A percentile compares a stretch with the other conserved stretches of the same genome.
These are phyloP conservation scores for Schizochytrium sp. DNA, from an alignment of 108 stramenopile genomes.

Conservation along the genomic window DNA sequence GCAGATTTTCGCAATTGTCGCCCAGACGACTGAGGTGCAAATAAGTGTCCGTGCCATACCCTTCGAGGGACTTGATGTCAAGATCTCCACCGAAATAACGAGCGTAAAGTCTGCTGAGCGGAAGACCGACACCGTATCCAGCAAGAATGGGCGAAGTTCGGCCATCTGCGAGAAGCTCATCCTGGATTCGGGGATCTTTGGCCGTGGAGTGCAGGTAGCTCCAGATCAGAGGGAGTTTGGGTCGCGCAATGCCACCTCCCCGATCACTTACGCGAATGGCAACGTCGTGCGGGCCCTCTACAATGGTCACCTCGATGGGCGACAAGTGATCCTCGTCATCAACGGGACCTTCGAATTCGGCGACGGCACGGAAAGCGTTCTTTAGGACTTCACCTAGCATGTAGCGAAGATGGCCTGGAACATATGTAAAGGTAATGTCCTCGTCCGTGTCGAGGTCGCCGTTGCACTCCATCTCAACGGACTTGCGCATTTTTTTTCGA, in stretches of 20 bases:
- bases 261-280: constrained; percentile 89
- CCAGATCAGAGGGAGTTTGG: constrained; percentile 78
- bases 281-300: constrained; percentile 86
- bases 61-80: constrained; percentile 87
- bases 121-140: constrained; percentile 76
- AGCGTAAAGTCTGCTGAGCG: constrained; percentile 83
- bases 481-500: neutral
- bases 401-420: constrained; percentile 85
- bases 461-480: neutral
- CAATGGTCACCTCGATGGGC: constrained; percentile 76
- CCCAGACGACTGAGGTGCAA: constrained; percentile 74
- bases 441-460: constrained; percentile 72
- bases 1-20: constrained; percentile 72
- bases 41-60: constrained; percentile 94
- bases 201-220: constrained; percentile 83
- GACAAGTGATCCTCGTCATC: constrained; percentile 66
- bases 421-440: constrained; percentile 63
- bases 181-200: constrained; percentile 22
- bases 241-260: constrained; percentile 89
- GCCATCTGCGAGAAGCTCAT: constrained; percentile 52
- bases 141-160: constrained; percentile 21
- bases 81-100: constrained; percentile 96
- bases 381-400: constrained; percentile 85
- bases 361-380: constrained; percentile 83
- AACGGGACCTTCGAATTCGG: constrained; percentile 82